Evolutionary conservation across 176 grass and related monocot genomes (phyloP).

Genomic region (Avena atlantica): DNA sequence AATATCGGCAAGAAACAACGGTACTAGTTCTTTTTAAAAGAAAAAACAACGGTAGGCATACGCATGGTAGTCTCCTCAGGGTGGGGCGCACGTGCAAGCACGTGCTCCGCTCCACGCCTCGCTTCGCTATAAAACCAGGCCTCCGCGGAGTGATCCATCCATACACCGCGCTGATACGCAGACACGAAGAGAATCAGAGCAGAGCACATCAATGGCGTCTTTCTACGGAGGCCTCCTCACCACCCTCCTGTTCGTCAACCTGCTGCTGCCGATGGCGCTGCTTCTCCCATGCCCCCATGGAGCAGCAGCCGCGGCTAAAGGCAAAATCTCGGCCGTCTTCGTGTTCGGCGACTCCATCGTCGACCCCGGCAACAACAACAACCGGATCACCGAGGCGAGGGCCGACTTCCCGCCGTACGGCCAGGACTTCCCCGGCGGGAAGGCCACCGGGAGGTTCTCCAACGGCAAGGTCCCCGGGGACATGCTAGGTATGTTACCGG

Average conservation of each 20-base stretch:
- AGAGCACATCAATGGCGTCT: not conserved
- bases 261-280: not conserved
- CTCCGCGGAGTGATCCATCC: not conserved
- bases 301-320: not conserved
- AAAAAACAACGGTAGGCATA: no score
- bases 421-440: conserved; percentile 49
- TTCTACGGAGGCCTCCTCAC: not conserved
- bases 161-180: not conserved
- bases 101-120: not conserved
- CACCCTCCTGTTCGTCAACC: not conserved
- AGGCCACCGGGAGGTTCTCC: conserved; percentile 51
- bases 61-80: no score
- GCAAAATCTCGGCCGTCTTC: conserved; percentile 34
- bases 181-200: no score
- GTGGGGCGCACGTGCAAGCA: no score
- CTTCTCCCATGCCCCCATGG: not conserved
- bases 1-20: no score
- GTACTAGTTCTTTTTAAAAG: no score
- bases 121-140: conserved; percentile 36
- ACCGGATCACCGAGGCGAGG: conserved; percentile 41
- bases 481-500: conserved; percentile 16
- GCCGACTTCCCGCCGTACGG: conserved; percentile 61
- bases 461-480: conserved; percentile 53
- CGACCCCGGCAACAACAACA: conserved; percentile 60
- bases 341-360: conserved; percentile 57